These are phyloP conservation scores for Colletotrichum sp. DNA, from an alignment of 2,329 filamentous ascomycete genomes.

Conservation along the genomic window DNA sequence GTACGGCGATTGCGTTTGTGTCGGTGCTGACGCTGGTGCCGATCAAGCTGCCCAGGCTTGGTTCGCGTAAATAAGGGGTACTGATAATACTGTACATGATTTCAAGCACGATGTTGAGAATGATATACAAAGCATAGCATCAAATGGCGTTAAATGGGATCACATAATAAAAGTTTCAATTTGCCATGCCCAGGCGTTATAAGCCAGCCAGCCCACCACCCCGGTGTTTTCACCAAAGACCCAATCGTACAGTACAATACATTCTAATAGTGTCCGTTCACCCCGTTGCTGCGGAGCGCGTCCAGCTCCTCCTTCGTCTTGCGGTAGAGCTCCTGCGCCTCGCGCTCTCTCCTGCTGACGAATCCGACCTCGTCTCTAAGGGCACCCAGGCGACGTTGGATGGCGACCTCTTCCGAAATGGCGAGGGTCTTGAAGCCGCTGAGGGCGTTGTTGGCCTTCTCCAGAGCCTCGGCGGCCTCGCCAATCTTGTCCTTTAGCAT, in stretches of 20 bases:
- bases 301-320: constrained; percentile 79
- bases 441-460: constrained; percentile 74
- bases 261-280: constrained; percentile 22
- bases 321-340: constrained; percentile 88
- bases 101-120: neutral
- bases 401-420: constrained; percentile 79
- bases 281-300: constrained; percentile 49
- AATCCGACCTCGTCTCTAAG: constrained; percentile 85
- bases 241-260: neutral
- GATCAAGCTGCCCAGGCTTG: constrained; percentile 59
- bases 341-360: constrained; percentile 81
- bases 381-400: constrained; percentile 73
- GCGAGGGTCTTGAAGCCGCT: constrained; percentile 78
- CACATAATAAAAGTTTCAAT: constrained; percentile 2
- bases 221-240: neutral
- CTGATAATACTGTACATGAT: neutral
- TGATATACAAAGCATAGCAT: neutral
- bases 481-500: constrained; percentile 79
- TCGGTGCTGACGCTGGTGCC: constrained; percentile 53
- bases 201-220: neutral
- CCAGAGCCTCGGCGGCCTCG: constrained; percentile 76
- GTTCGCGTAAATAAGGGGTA: constrained; percentile 39
- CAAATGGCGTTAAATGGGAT: neutral
- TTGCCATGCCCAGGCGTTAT: neutral
- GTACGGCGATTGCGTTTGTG: constrained; percentile 50